phyloP scores from a whole-genome alignment of 306 rosid genomes.

The Pyrus pyrifolia region DNA sequence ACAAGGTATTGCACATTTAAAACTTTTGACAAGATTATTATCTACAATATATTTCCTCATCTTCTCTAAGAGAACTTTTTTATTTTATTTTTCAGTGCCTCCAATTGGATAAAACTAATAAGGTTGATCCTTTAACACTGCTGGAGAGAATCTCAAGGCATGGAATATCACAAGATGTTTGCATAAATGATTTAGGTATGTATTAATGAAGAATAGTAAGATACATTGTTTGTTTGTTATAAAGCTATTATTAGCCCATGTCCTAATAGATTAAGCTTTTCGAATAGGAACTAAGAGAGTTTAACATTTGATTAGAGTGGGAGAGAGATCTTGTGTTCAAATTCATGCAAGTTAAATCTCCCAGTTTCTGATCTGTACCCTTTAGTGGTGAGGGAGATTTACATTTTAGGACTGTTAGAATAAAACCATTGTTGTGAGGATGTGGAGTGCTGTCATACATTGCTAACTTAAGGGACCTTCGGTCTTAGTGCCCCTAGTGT shows the following conservation, averaged over 20 bases:
- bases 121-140: slow-evolving; percentile 62
- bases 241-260: neutral
- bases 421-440: neutral
- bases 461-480: too few species aligned
- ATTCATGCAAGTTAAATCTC: neutral
- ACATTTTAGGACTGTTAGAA: neutral
- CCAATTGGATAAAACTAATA: slow-evolving; percentile 60
- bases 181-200: slow-evolving; percentile 89
- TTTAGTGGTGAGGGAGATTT: neutral
- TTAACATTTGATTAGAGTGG: neutral
- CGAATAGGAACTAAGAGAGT: neutral
- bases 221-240: neutral
- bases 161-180: slow-evolving; percentile 83
- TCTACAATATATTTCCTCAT: neutral
- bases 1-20: slow-evolving; percentile 57
- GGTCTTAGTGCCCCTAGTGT: too few species aligned
- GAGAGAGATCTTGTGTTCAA: neutral
- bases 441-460: too few species aligned
- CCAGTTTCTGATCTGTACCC: neutral
- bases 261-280: neutral
- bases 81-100: slow-evolving; percentile 44
- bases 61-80: slow-evolving; percentile 1
- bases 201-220: neutral
- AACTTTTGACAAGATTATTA: neutral
- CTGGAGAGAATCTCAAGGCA: slow-evolving; percentile 60